Conservation (phyloP, 345 rosid genomes). For the Lagerstroemia speciosa region DNA sequence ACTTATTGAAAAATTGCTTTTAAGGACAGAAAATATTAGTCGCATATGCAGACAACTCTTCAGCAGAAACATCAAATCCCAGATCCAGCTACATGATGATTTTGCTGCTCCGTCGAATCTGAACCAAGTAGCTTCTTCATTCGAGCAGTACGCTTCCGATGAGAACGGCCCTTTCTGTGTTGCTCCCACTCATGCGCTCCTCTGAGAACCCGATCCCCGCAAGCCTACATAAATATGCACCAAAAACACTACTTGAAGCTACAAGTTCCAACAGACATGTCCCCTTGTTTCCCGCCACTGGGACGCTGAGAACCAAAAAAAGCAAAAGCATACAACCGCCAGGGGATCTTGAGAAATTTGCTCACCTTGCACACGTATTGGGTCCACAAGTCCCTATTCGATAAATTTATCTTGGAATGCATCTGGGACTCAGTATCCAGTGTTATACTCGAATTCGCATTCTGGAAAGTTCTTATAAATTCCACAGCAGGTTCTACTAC, state of each 20-base stretch:
- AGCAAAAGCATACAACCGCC: background rate
- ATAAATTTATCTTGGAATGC: slow-evolving; percentile 10
- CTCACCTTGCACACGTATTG: slow-evolving; percentile 70
- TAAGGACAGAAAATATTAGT: background rate
- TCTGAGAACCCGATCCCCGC: slow-evolving; percentile 78
- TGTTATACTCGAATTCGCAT: slow-evolving; percentile 14
- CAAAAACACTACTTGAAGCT: background rate
- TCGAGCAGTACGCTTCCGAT: slow-evolving; percentile 55
- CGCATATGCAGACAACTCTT: background rate
- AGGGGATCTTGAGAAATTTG: background rate
- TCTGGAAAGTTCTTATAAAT: slow-evolving; percentile 38
- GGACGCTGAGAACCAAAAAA: background rate
- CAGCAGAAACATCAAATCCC: background rate
- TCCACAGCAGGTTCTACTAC: slow-evolving; percentile 56
- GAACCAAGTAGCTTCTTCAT: slow-evolving; percentile 29
- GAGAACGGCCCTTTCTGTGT: slow-evolving; percentile 69
- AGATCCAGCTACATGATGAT: background rate
- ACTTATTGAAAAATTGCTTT: background rate
- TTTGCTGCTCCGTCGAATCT: slow-evolving; percentile 13
- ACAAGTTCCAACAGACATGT: background rate
- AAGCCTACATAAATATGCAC: slow-evolving; percentile 36
- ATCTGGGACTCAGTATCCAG: slow-evolving; percentile 9
- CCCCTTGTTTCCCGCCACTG: background rate
- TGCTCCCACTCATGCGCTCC: slow-evolving; percentile 96
- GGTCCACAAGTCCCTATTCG: slow-evolving; percentile 75